These are phyloP conservation scores for Debaryomycetaceae sp. DNA, from an alignment of 1,139 yeast genomes.

Conservation along the genomic window DNA sequence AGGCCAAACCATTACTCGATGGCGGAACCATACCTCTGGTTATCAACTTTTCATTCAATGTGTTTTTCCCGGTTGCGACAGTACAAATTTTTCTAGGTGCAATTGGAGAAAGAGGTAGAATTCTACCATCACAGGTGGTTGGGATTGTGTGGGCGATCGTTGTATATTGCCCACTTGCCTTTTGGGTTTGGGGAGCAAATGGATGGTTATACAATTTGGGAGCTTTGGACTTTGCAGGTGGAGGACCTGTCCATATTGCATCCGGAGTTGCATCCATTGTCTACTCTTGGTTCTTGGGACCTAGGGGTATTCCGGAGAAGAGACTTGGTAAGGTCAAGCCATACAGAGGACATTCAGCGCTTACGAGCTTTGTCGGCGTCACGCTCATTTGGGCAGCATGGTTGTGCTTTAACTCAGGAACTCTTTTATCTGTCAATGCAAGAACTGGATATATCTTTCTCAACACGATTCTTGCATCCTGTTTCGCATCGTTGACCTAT, in stretches of 20 bases:
- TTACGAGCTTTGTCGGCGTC: constrained; percentile 44
- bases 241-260: constrained; percentile 49
- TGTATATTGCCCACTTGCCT: constrained; percentile 43
- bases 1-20: constrained; percentile 35
- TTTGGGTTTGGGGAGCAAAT: constrained; percentile 42
- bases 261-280: constrained; percentile 40
- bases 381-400: constrained; percentile 50
- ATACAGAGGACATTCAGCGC: constrained; percentile 34
- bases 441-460: constrained; percentile 48
- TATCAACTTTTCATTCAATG: constrained; percentile 37
- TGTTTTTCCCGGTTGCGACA: constrained; percentile 44
- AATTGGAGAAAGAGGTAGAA: constrained; percentile 40
- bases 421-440: constrained; percentile 38
- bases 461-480: constrained; percentile 48
- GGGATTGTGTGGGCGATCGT: constrained; percentile 40
- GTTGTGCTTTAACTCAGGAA: constrained; percentile 52
- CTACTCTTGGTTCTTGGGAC: constrained; percentile 35
- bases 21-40: constrained; percentile 39
- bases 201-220: constrained; percentile 44
- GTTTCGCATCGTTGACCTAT: constrained; percentile 37
- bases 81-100: constrained; percentile 47
- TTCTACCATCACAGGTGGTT: constrained; percentile 38
- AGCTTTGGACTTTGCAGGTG: constrained; percentile 47
- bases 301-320: constrained; percentile 24
- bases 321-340: constrained; percentile 24